These are phyloP conservation scores for Candida awuae DNA, from an alignment of 805 yeast species.

Conservation along the genomic window DNA sequence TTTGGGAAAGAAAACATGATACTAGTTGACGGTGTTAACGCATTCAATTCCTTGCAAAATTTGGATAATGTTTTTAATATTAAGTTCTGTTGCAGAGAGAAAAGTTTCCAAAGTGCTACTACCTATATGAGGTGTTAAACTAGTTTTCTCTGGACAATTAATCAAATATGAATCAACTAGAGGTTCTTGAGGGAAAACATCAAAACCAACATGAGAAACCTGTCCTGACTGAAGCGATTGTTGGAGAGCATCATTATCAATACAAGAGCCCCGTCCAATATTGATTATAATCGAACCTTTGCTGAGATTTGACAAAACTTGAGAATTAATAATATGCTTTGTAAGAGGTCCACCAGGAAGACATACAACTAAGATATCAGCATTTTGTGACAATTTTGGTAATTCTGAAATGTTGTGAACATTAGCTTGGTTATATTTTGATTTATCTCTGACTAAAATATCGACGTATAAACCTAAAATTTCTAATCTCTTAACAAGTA, in stretches of 20 bases:
- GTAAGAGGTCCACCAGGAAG: conserved; percentile 61
- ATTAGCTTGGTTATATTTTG: conserved; percentile 16
- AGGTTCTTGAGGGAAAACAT: conserved; percentile 65
- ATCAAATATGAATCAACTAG: conserved; percentile 23
- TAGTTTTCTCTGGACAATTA: conserved; percentile 27
- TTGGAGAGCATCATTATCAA: conserved; percentile 60
- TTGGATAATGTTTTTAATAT: conserved; percentile 47
- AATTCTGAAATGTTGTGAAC: not conserved
- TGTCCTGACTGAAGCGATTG: conserved; percentile 53
- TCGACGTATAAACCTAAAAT: conserved; percentile 58
- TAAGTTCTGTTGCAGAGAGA: conserved; percentile 40
- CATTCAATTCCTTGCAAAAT: conserved; percentile 31
- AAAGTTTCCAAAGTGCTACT: conserved; percentile 55
- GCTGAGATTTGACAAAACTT: conserved; percentile 39
- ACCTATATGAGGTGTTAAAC: conserved; percentile 65
- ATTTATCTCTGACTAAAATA: conserved; percentile 49
- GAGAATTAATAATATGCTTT: conserved; percentile 41
- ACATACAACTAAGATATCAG: conserved; percentile 56
- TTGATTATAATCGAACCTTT: conserved; percentile 58
- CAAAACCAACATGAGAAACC: conserved; percentile 60
- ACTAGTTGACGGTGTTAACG: conserved; percentile 8
- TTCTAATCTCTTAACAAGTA: conserved; percentile 48
- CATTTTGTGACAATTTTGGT: conserved; percentile 4
- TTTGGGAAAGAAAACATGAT: too few species aligned
- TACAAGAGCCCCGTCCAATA: conserved; percentile 66